A percentile compares a stretch with the other conserved stretches of the same genome.
Evolutionary conservation across 2,329 filamentous ascomycete species (phyloP).

Genomic region (Fusarium sp.): DNA sequence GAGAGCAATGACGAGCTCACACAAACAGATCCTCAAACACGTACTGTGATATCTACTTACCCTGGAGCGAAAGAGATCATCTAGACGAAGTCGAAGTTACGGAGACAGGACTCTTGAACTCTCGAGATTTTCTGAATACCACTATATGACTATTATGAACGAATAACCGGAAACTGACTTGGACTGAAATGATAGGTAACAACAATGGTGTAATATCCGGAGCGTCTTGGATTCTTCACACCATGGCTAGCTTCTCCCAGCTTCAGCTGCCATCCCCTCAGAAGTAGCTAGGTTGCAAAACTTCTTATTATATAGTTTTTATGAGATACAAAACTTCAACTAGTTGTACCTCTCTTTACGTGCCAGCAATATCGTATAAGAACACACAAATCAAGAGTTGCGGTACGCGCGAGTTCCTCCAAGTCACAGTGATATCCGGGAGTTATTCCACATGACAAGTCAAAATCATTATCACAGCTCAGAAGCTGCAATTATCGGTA

Average conservation of each 20-base stretch:
- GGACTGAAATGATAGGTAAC: neutral
- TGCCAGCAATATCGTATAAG: too few relatives aligned
- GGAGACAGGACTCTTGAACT: neutral
- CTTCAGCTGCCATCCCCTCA: neutral
- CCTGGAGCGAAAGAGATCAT: neutral
- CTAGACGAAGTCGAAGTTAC: too few relatives aligned
- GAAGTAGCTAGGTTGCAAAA: neutral
- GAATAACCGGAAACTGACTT: neutral
- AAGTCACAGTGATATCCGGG: neutral
- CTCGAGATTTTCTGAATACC: neutral
- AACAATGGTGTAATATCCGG: neutral
- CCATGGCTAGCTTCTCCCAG: too few relatives aligned
- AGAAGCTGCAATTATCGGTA: neutral
- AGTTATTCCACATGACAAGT: neutral
- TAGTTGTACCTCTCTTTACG: neutral
- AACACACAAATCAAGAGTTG: neutral
- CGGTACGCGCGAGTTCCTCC: neutral
- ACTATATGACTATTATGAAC: neutral
- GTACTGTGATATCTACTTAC: neutral
- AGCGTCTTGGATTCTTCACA: neutral
- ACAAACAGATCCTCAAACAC: neutral
- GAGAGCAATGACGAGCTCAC: too few relatives aligned
- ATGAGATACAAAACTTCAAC: neutral
- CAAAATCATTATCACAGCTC: neutral
- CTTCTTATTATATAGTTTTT: neutral